Percentiles rank a stretch among this genome's conserved stretches.
Evolutionary conservation across 2,329 filamentous ascomycete species (phyloP).

Genomic region (Chrysosporium keratinophilum): DNA sequence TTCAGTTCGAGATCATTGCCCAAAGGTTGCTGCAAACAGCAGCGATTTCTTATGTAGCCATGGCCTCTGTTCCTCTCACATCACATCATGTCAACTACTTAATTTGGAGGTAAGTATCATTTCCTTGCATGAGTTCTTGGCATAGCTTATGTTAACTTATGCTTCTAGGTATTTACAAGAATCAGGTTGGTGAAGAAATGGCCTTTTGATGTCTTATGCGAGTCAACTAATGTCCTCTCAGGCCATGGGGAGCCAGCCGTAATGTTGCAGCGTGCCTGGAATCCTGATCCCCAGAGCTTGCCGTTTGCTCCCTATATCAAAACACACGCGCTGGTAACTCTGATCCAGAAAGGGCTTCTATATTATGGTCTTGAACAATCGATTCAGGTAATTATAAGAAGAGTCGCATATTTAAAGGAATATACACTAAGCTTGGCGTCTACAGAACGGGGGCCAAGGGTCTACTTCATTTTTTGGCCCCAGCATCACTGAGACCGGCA

Average conservation of each 20-base stretch:
- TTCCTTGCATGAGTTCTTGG: constrained; percentile 13
- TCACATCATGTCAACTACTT: constrained; percentile 58
- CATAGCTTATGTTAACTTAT: constrained; percentile 16
- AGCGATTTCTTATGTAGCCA: constrained; percentile 21
- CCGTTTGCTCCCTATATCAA: constrained; percentile 52
- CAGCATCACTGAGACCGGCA: constrained; percentile 27
- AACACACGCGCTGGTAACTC: constrained; percentile 48
- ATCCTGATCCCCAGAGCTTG: constrained; percentile 50
- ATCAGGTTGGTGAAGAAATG: constrained; percentile 37
- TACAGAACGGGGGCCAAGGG: constrained; percentile 31
- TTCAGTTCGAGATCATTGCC: background rate
- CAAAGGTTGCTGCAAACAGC: background rate
- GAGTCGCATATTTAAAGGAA: background rate
- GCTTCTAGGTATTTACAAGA: constrained; percentile 44
- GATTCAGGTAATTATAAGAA: constrained; percentile 34
- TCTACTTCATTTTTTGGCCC: constrained; percentile 39
- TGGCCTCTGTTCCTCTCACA: constrained; percentile 35
- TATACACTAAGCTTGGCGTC: background rate
- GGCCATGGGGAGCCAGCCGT: constrained; percentile 50
- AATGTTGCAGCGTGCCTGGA: constrained; percentile 53
- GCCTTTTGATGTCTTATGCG: constrained; percentile 13
- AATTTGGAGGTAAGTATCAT: constrained; percentile 50
- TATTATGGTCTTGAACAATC: constrained; percentile 43
- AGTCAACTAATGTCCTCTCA: constrained; percentile 20
- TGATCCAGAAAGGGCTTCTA: constrained; percentile 54